Conservation (phyloP, 192 early-diverging fungal genomes). For the Gigaspora rosea region DNA sequence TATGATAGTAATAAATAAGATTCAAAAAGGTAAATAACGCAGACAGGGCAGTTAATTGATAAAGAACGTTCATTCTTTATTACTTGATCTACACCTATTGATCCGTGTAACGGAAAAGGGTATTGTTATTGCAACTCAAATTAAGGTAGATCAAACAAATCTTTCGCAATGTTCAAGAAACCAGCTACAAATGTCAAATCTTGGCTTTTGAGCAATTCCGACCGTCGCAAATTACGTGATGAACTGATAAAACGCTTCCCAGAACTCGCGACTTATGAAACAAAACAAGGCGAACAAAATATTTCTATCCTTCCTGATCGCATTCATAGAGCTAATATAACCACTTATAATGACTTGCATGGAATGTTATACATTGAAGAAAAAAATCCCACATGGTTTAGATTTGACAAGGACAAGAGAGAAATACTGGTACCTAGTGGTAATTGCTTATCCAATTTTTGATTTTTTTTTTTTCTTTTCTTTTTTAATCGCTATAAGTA, state of each 20-base stretch:
- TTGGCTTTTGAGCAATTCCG: constrained; percentile 66
- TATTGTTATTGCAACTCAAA: no score
- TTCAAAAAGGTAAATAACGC: no score
- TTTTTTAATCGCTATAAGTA: neutral
- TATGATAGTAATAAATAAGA: no score
- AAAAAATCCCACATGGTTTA: constrained; percentile 69
- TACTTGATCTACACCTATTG: no score
- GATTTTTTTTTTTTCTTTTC: constrained; percentile 10
- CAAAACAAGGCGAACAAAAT: constrained; percentile 33
- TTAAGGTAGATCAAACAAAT: neutral
- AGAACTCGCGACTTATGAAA: constrained; percentile 39
- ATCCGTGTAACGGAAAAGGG: no score
- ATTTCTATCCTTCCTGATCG: constrained; percentile 50
- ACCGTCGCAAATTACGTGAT: constrained; percentile 62
- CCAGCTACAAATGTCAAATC: constrained; percentile 66
- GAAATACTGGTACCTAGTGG: constrained; percentile 65
- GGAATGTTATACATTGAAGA: constrained; percentile 65
- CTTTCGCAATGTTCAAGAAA: constrained; percentile 71
- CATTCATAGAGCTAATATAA: constrained; percentile 66
- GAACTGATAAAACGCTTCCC: constrained; percentile 62
- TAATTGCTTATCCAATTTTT: constrained; percentile 32
- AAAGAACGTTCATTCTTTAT: no score
- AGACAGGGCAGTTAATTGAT: no score
- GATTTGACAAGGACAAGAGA: constrained; percentile 45
- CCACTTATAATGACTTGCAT: constrained; percentile 61